Percentiles rank a stretch among this genome's conserved stretches.
phyloP scores from a whole-genome alignment of 2,329 filamentous ascomycete species.

The Zymoseptoria tritici region DNA sequence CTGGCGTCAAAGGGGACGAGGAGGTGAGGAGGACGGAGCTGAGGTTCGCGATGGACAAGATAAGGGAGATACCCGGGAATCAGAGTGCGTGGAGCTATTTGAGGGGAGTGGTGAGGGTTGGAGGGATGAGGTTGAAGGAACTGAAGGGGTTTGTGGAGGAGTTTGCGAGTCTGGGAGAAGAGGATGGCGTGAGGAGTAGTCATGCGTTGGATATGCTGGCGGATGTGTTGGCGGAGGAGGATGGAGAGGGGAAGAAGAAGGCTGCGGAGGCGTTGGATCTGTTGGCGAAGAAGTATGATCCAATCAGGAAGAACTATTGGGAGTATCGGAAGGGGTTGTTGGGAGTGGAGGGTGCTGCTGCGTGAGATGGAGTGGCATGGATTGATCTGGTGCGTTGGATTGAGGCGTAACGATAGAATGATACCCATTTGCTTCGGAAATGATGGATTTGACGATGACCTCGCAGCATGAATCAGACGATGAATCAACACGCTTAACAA shows the following conservation, averaged over 20 bases:
- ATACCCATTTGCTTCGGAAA: background rate
- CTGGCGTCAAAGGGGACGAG: conserved; percentile 33
- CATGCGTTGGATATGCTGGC: conserved; percentile 65
- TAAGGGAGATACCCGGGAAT: conserved; percentile 79
- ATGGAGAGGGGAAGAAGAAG: conserved; percentile 49
- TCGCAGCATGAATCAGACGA: too few species aligned
- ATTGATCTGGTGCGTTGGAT: background rate
- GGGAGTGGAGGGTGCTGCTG: conserved; percentile 12
- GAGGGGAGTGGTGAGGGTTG: conserved; percentile 64
- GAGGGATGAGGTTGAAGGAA: conserved; percentile 43
- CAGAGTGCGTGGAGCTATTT: conserved; percentile 93
- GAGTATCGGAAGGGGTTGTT: conserved; percentile 58
- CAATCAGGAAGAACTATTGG: conserved; percentile 88
- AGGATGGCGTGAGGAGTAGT: conserved; percentile 47
- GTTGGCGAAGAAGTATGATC: conserved; percentile 80
- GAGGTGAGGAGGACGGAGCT: conserved; percentile 67
- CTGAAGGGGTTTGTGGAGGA: conserved; percentile 48
- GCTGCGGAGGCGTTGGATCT: conserved; percentile 65
- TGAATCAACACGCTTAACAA: too few species aligned
- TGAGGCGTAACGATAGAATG: background rate
- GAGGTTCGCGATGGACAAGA: conserved; percentile 59
- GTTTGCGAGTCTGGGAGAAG: conserved; percentile 45
- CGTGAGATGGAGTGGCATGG: background rate
- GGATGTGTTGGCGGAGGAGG: conserved; percentile 51
- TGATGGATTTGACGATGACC: too few species aligned